These are phyloP conservation scores for Fusarium globosum DNA, from an alignment of 2,329 filamentous ascomycete species.

Conservation along the genomic window DNA sequence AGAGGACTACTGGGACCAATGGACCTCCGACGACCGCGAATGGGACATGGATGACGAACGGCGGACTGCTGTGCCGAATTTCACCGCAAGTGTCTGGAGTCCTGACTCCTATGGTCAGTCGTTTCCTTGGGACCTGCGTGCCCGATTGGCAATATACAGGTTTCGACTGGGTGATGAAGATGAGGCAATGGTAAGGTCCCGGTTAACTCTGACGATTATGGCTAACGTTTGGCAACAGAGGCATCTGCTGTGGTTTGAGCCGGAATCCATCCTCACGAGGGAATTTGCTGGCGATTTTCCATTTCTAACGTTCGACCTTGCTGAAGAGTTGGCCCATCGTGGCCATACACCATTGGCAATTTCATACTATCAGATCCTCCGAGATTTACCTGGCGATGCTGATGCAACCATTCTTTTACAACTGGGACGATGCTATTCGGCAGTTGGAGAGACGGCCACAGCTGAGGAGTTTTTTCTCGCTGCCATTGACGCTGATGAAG, in stretches of 20 bases:
- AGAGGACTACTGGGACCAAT: slow-evolving; percentile 82
- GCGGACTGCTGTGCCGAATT: slow-evolving; percentile 70
- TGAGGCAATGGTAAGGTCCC: slow-evolving; percentile 76
- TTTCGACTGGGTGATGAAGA: slow-evolving; percentile 73
- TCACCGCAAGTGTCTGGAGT: slow-evolving; percentile 64
- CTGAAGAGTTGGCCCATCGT: slow-evolving; percentile 55
- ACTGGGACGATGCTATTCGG: slow-evolving; percentile 76
- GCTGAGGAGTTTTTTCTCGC: slow-evolving; percentile 83
- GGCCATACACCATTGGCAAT: slow-evolving; percentile 56
- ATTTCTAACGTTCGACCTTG: slow-evolving; percentile 81
- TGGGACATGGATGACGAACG: slow-evolving; percentile 83
- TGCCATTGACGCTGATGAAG: slow-evolving; percentile 76
- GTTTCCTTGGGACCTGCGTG: slow-evolving; percentile 83
- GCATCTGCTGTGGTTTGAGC: slow-evolving; percentile 78
- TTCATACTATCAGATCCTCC: slow-evolving; percentile 67
- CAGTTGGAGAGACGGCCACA: slow-evolving; percentile 69
- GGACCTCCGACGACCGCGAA: slow-evolving; percentile 82
- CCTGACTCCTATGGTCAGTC: slow-evolving; percentile 74
- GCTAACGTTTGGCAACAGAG: slow-evolving; percentile 53
- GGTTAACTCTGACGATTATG: background rate
- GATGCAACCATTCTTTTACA: slow-evolving; percentile 65
- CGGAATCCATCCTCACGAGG: slow-evolving; percentile 61
- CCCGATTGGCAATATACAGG: slow-evolving; percentile 87
- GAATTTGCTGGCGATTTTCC: slow-evolving; percentile 72
- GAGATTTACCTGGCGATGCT: slow-evolving; percentile 58